Conservation (phyloP, 768 basidiomycete species). For the Lactarius evosmus region DNA sequence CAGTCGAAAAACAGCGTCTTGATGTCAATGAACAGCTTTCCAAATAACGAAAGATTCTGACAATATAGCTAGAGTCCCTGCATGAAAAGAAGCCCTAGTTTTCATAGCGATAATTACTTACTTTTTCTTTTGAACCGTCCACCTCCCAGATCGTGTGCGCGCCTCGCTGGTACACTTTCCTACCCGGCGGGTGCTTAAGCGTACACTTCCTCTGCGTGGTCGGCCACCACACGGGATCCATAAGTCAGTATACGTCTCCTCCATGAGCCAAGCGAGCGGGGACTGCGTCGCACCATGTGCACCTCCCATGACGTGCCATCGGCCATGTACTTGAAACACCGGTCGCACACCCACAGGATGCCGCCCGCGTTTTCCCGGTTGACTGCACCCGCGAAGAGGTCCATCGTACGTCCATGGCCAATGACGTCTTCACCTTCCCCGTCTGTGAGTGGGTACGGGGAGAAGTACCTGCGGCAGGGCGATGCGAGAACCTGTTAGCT, state of each 20-base stretch:
- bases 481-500: not conserved
- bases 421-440: slow-evolving; percentile 53
- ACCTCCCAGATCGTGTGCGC: slow-evolving; percentile 94
- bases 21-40: slow-evolving; percentile 98
- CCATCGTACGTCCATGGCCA: slow-evolving; percentile 65
- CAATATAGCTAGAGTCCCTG: slow-evolving; percentile 72
- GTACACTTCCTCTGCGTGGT: slow-evolving; percentile 60
- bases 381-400: slow-evolving; percentile 64
- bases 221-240: not conserved
- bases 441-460: slow-evolving; percentile 82
- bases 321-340: slow-evolving; percentile 96
- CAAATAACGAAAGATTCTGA: slow-evolving; percentile 92
- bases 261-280: not conserved
- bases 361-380: slow-evolving; percentile 46
- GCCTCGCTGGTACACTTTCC: slow-evolving; percentile 86
- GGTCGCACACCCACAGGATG: slow-evolving; percentile 79
- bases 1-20: slow-evolving; percentile 93
- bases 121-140: slow-evolving; percentile 84
- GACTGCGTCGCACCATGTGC: slow-evolving; percentile 49
- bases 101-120: slow-evolving; percentile 31
- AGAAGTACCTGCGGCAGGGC: slow-evolving; percentile 72
- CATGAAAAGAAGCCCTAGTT: slow-evolving; percentile 8
- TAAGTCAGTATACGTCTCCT: not conserved
- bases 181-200: slow-evolving; percentile 73
- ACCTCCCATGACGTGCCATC: slow-evolving; percentile 69